Evolutionary conservation across 1,284 basidiomycete genomes (phyloP).

Genomic region (Cutaneotrichosporon dermatis): DNA sequence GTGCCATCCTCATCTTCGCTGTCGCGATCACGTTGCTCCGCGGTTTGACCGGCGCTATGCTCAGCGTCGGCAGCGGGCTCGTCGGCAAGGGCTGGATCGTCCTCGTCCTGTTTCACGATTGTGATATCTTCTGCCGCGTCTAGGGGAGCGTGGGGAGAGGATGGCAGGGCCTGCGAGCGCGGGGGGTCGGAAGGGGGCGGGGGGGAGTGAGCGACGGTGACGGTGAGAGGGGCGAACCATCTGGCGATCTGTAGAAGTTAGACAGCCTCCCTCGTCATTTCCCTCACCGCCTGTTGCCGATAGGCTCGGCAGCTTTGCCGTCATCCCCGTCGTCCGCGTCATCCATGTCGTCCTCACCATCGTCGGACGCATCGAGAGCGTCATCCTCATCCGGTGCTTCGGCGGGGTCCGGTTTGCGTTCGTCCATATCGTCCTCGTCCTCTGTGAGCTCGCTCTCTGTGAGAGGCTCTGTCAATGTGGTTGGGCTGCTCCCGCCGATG

Average conservation of each 20-base stretch:
- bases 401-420: constrained; percentile 2
- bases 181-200: constrained; percentile 24
- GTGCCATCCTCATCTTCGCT: constrained; percentile 2
- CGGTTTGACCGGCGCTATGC: not conserved
- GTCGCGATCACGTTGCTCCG: not conserved
- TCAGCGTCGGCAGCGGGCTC: constrained; percentile 2
- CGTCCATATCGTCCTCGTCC: constrained; percentile 17
- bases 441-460: constrained; percentile 29
- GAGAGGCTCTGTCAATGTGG: constrained; percentile 19
- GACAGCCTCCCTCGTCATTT: not conserved
- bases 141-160: constrained; percentile 8
- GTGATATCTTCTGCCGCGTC: not conserved
- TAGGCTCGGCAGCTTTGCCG: not conserved
- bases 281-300: constrained; percentile 1
- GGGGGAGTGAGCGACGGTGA: constrained; percentile 28
- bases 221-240: constrained; percentile 12
- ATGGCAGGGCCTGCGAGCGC: constrained; percentile 16
- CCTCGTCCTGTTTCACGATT: not conserved
- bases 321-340: constrained; percentile 6
- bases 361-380: constrained; percentile 4
- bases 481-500: constrained; percentile 22
- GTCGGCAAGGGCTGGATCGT: not conserved
- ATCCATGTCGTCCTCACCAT: constrained; percentile 5
- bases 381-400: constrained; percentile 3
- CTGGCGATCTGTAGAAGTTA: not conserved